Base-by-base conservation (phyloP, 2,329 filamentous ascomycete genomes). In the Talaromyces sp. region DNA sequence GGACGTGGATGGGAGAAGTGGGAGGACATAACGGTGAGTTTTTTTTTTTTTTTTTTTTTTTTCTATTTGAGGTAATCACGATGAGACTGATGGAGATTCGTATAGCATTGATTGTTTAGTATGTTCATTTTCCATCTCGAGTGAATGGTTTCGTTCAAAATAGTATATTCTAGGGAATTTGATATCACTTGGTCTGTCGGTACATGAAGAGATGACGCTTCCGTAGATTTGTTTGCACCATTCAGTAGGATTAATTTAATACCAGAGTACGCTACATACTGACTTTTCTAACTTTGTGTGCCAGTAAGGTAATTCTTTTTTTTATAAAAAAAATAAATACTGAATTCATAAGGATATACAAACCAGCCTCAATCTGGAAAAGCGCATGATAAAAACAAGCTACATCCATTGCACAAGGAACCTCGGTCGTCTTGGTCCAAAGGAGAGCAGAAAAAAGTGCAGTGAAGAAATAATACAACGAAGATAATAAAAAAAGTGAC, bases 1-100 rank as follows among this genome's bases (percentile, higher is more conserved):
- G 94, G 94, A 65, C 86, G 94, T 67, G 90, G 91, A 68, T 97
- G 94, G 93, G 92, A 96, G 78, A 92, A 87, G 54, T 76, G 74
- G 74, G 74, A 76, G 57, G 85, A 87, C 66, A 70, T 79, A 44
- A 72, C 73, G 42, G 74, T 75, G 67, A 63, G 73, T 51, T 18
- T 27, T 3, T 47, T 47, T 18, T 14, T 23, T 23, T 23, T 23
- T 23, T 23, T 23, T 23, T 23, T 2, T 47, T 18, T 1, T 40
- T 40, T n/a, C 36, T n/a, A 31, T 18, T 40, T 7, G 6, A 44
- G 14, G 30, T 55, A 34, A 28, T 47, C 1, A 28, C 12, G n/a
- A 8, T 8, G n/a, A 31, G 8, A 31, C 57, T 59, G n/a, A 59
- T 30, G 9, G 16, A 23, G 10, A 18, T 16, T 33, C 28, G 14